Evolutionary conservation across 768 basidiomycete genomes (phyloP).

Genomic region (Psilocybe subaeruginosa): DNA sequence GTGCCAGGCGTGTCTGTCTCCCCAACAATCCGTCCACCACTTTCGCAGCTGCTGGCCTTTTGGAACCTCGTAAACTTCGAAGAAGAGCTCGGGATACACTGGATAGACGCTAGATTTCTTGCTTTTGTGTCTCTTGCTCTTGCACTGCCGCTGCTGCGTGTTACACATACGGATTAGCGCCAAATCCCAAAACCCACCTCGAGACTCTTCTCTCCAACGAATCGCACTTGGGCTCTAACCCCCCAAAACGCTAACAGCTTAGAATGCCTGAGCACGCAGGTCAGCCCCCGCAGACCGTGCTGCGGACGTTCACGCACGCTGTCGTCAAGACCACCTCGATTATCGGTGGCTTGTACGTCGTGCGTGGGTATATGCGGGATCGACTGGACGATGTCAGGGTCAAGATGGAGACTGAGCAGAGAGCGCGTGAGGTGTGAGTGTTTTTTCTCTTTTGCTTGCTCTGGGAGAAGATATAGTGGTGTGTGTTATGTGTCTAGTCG

Average conservation of each 20-base stretch:
- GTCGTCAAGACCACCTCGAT: slow-evolving; percentile 55
- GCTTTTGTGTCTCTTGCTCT: no score
- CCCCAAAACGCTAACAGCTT: neutral
- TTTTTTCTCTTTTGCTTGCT: neutral
- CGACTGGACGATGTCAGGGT: slow-evolving; percentile 70
- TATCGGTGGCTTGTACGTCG: slow-evolving; percentile 63
- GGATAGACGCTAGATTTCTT: neutral
- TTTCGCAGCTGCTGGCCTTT: neutral
- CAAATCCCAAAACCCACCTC: no score
- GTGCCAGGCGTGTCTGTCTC: neutral
- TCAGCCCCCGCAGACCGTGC: neutral
- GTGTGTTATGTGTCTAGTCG: neutral
- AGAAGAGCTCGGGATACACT: neutral
- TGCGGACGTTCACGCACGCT: slow-evolving; percentile 13
- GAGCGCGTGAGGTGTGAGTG: slow-evolving; percentile 73
- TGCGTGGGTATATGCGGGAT: slow-evolving; percentile 60
- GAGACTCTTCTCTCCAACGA: no score
- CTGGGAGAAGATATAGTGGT: neutral
- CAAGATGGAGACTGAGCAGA: slow-evolving; percentile 57
- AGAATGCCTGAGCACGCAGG: neutral
- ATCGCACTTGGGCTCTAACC: neutral
- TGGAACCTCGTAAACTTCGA: no score
- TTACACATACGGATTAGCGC: no score
- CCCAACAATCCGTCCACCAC: neutral
- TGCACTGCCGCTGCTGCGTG: no score